These are phyloP conservation scores for Neocatenulostroma microsporum DNA, from an alignment of 2,329 filamentous ascomycete species.

Conservation along the genomic window DNA sequence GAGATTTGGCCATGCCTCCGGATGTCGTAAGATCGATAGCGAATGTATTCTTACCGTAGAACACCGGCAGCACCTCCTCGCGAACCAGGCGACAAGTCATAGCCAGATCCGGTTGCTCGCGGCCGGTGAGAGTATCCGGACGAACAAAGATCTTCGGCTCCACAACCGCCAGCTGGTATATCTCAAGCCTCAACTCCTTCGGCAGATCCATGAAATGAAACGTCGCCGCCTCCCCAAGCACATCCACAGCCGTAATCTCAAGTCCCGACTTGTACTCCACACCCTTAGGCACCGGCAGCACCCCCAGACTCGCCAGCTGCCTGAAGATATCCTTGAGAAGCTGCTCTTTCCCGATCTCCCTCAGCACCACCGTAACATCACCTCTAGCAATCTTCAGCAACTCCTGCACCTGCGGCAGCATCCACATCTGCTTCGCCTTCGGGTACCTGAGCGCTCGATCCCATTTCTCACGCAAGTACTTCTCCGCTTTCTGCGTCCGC, in stretches of 20 bases:
- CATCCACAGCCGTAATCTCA: not conserved
- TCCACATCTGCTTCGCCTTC: slow-evolving; percentile 4
- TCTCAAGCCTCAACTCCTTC: slow-evolving; percentile 10
- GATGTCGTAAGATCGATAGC: slow-evolving; percentile 11
- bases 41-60: slow-evolving; percentile 21
- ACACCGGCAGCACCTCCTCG: slow-evolving; percentile 18
- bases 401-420: not conserved
- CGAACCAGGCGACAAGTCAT: slow-evolving; percentile 19
- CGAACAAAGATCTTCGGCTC: slow-evolving; percentile 16
- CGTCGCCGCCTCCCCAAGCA: not conserved
- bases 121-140: slow-evolving; percentile 10
- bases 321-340: not conserved
- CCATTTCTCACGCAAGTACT: not conserved
- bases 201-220: slow-evolving; percentile 14
- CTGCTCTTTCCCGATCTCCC: not conserved
- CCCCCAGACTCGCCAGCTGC: slow-evolving; percentile 2
- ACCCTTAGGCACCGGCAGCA: slow-evolving; percentile 6
- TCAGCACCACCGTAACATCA: not conserved
- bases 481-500: slow-evolving; percentile 5
- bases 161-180: slow-evolving; percentile 16
- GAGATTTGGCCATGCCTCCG: not conserved
- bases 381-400: not conserved
- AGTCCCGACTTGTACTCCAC: too few relatives aligned
- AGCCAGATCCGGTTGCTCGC: slow-evolving; percentile 22
- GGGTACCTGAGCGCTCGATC: not conserved